Base-by-base conservation (phyloP, 192 early-diverging fungal species). In the Piromyces finnis region DNA sequence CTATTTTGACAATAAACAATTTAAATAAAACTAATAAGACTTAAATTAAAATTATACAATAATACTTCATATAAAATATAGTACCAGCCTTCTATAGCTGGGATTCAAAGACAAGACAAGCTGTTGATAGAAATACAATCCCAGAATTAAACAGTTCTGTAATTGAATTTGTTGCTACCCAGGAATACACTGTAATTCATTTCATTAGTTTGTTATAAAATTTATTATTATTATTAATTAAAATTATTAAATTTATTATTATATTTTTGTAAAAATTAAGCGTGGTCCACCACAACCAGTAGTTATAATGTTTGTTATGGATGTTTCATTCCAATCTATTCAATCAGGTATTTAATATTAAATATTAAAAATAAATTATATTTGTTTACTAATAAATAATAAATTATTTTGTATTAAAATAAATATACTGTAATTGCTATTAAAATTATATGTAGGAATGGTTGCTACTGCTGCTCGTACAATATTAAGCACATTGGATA, bases 211-310 rank as follows among this genome's bases (percentile, higher is more conserved):
- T n/a, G n/a, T n/a, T n/a, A n/a, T n/a, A n/a, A n/a, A n/a, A n/a
- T n/a, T n/a, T n/a, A n/a, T n/a, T n/a, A n/a, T n/a, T n/a, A n/a
- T n/a, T n/a, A n/a, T n/a, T n/a, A n/a, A n/a, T n/a, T n/a, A n/a
- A n/a, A n/a, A n/a, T n/a, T n/a, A n/a, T n/a, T n/a, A n/a, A n/a
- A n/a, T n/a, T n/a, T n/a, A n/a, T n/a, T n/a, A n/a, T 32, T 6
- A 32, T 32, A 32, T 32, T 32, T 32, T 6, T 32, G 30, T 32
- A 32, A 32, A 32, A 37, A 37, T 14, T 12, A 14, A 88, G 87
- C 83, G 94, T 29, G 93, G 97, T 5, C 97, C 97, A n/a, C 97
- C 97, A 77, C 95, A 97, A 86, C 95, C 97, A 28, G 92, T 95
- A 37, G 94, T 95, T 26, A 92, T 94, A 77, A 87, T 98, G 78